A percentile compares a stretch with the other conserved stretches of the same genome.
These are phyloP conservation scores for Podaxis sp. DNA, from an alignment of 768 basidiomycete genomes.

Conservation along the genomic window DNA sequence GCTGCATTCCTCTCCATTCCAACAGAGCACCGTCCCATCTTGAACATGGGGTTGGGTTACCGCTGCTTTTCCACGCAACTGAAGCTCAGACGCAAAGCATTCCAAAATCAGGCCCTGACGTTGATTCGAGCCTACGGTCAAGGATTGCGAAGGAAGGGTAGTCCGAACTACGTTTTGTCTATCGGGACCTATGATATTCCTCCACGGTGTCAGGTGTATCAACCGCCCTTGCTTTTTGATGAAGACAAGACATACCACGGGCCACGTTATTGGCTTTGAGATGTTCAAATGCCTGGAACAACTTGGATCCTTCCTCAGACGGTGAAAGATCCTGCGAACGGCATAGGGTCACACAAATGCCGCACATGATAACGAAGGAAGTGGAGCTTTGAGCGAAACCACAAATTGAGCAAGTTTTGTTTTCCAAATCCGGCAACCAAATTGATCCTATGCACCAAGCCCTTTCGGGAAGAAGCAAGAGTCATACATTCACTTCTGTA, in stretches of 20 bases:
- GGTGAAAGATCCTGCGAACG: background rate
- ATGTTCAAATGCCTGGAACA: background rate
- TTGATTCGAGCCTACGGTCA: background rate
- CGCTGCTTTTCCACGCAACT: conserved; percentile 58
- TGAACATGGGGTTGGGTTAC: conserved; percentile 69
- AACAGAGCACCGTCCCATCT: conserved; percentile 67
- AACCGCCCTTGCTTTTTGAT: background rate
- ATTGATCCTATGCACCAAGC: background rate
- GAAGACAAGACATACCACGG: conserved; percentile 49
- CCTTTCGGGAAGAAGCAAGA: conserved; percentile 10
- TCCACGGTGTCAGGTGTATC: conserved; percentile 8
- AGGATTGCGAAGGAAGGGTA: background rate
- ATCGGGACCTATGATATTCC: conserved; percentile 58
- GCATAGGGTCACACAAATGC: conserved; percentile 7
- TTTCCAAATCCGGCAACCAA: background rate
- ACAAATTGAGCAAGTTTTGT: background rate
- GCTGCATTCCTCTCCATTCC: conserved; percentile 76
- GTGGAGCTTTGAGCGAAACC: background rate
- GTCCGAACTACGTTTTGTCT: conserved; percentile 35
- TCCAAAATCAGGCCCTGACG: conserved; percentile 32
- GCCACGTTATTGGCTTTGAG: conserved; percentile 43
- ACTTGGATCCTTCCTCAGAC: background rate
- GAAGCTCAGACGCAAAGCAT: conserved; percentile 76
- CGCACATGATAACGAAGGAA: conserved; percentile 9
- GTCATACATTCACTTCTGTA: conserved; percentile 1